Percentiles rank a stretch among this genome's conserved stretches.
These are phyloP conservation scores for Venturia nashicola DNA, from an alignment of 2,329 filamentous ascomycete genomes.

Conservation along the genomic window DNA sequence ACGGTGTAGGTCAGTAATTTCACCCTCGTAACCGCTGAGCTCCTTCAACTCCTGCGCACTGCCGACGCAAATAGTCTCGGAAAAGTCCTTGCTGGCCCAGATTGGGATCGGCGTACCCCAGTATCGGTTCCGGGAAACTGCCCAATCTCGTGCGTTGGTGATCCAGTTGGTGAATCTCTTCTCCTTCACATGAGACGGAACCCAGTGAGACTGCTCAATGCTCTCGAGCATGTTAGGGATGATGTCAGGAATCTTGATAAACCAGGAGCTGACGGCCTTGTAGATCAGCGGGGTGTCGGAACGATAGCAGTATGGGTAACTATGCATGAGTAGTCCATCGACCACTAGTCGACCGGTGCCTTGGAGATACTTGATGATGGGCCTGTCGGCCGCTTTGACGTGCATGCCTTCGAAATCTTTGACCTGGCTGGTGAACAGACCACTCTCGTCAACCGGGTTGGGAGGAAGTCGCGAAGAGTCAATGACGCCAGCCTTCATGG, in stretches of 20 bases:
- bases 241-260: slow-evolving; percentile 74
- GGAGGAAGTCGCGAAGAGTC: slow-evolving; percentile 67
- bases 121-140: slow-evolving; percentile 84
- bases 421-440: slow-evolving; percentile 65
- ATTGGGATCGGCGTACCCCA: slow-evolving; percentile 90
- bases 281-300: slow-evolving; percentile 95
- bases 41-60: slow-evolving; percentile 74
- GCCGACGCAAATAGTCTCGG: slow-evolving; percentile 77
- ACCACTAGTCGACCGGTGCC: slow-evolving; percentile 63
- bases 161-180: slow-evolving; percentile 89
- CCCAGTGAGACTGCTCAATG: slow-evolving; percentile 84
- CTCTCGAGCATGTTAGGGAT: slow-evolving; percentile 84
- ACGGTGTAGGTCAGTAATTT: slow-evolving; percentile 76
- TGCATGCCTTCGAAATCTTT: slow-evolving; percentile 74
- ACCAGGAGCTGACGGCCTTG: slow-evolving; percentile 86
- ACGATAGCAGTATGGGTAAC: slow-evolving; percentile 85
- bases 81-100: slow-evolving; percentile 82
- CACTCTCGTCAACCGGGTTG: slow-evolving; percentile 78
- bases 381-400: slow-evolving; percentile 86
- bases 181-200: slow-evolving; percentile 81
- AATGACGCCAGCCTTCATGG: slow-evolving; percentile 64
- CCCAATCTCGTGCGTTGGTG: slow-evolving; percentile 83
- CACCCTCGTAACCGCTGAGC: slow-evolving; percentile 74
- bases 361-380: slow-evolving; percentile 83
- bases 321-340: slow-evolving; percentile 80